A percentile compares a stretch with the other conserved stretches of the same genome.
These are phyloP conservation scores for Phytopythium helicoides DNA, from an alignment of 352 stramenopile species.

Conservation along the genomic window DNA sequence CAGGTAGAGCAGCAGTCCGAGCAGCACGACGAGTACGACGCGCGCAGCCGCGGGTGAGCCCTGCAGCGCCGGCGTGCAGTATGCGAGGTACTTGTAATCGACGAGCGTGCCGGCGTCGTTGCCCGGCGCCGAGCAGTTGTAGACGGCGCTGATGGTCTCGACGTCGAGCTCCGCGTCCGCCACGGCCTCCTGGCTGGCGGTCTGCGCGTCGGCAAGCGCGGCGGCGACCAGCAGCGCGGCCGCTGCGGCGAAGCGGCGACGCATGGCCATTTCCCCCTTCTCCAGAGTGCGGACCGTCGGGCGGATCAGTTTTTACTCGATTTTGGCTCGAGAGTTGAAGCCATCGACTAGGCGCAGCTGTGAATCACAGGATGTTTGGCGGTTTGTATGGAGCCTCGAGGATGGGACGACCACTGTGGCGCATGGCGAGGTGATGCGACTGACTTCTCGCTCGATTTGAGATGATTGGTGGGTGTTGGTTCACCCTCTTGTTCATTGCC, in stretches of 20 bases:
- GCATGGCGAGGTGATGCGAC: conserved; percentile 1
- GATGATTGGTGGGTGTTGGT: no score
- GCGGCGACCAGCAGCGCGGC: conserved; percentile 9
- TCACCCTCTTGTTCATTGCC: no score
- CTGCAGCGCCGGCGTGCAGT: conserved; percentile 47
- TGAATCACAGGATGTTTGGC: background rate
- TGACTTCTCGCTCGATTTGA: background rate
- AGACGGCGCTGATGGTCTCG: conserved; percentile 4
- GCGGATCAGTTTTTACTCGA: background rate
- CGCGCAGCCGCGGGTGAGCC: conserved; percentile 36
- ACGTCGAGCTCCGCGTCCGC: background rate
- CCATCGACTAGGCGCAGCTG: background rate
- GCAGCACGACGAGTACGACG: conserved; percentile 37
- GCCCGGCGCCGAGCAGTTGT: conserved; percentile 28
- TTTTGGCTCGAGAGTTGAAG: conserved; percentile 4
- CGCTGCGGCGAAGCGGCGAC: background rate
- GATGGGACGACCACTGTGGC: conserved; percentile 1
- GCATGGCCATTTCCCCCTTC: conserved; percentile 1
- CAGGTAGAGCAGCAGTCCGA: conserved; percentile 69
- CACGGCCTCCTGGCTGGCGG: conserved; percentile 2
- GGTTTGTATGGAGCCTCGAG: conserved; percentile 4
- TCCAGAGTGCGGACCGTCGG: background rate
- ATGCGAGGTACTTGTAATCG: conserved; percentile 65
- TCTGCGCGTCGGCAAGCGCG: conserved; percentile 3
- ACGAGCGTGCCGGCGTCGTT: conserved; percentile 40